These are phyloP conservation scores for Stagonosporopsis tanaceti DNA, from an alignment of 2,329 filamentous ascomycete genomes.

Conservation along the genomic window DNA sequence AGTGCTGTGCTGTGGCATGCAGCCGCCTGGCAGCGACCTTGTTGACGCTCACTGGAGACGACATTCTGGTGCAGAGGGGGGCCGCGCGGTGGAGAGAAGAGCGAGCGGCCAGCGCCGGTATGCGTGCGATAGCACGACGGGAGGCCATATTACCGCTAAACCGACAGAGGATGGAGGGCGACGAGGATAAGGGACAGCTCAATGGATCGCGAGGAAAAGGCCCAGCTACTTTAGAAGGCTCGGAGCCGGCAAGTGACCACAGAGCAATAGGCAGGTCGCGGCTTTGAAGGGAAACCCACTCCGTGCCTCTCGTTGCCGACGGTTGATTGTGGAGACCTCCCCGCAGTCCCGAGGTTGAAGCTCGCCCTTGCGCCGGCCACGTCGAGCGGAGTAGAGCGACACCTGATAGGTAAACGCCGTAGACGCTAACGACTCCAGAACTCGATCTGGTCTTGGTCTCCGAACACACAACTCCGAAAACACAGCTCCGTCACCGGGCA, in stretches of 20 bases:
- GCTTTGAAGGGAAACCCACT: conserved; percentile 27
- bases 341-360: conserved; percentile 21
- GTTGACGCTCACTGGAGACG: conserved; percentile 45
- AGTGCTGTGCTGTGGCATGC: conserved; percentile 64
- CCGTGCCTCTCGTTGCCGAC: conserved; percentile 22
- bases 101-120: conserved; percentile 52
- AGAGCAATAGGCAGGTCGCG: conserved; percentile 19
- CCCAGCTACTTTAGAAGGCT: conserved; percentile 11
- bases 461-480: background rate
- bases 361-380: conserved; percentile 4
- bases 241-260: conserved; percentile 5
- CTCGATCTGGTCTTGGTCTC: conserved; percentile 8
- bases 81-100: conserved; percentile 47
- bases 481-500: background rate
- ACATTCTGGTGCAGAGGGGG: conserved; percentile 51
- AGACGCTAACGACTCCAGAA: conserved; percentile 5
- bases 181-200: conserved; percentile 9
- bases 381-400: conserved; percentile 6
- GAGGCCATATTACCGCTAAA: conserved; percentile 51
- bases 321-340: conserved; percentile 26
- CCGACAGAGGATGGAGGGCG: conserved; percentile 18
- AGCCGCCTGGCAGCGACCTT: conserved; percentile 56
- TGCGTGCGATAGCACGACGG: conserved; percentile 54
- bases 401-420: conserved; percentile 15
- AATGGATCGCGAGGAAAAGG: conserved; percentile 9